These are phyloP conservation scores for Petasospora rhodanensis DNA, from an alignment of 1,139 yeast species.

Conservation along the genomic window DNA sequence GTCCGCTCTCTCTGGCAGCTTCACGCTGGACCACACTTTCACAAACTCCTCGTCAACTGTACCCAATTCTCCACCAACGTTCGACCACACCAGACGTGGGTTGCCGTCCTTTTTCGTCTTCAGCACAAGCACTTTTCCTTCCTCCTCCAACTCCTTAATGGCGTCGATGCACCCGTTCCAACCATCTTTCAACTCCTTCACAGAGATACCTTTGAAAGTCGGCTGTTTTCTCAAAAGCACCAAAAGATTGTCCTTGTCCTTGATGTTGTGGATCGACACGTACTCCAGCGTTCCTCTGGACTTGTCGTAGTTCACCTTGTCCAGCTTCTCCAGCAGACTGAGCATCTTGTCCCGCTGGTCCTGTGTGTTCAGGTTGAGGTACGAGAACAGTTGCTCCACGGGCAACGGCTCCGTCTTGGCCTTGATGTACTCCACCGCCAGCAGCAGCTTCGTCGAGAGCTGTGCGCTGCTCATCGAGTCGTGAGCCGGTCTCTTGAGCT, in stretches of 20 bases:
- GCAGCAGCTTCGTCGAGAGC: constrained; percentile 72
- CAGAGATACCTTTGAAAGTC: constrained; percentile 83
- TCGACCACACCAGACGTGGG: constrained; percentile 91
- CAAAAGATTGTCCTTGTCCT: constrained; percentile 72
- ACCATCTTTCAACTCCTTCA: constrained; percentile 89
- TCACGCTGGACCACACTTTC: constrained; percentile 72
- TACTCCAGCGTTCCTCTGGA: constrained; percentile 69
- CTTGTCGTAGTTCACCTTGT: constrained; percentile 63
- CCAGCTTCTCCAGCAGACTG: constrained; percentile 69
- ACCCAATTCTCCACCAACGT: constrained; percentile 68
- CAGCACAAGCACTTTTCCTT: constrained; percentile 72
- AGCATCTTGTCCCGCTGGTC: constrained; percentile 43
- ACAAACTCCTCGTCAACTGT: constrained; percentile 80
- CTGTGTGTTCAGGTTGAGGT: constrained; percentile 40
- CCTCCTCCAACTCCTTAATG: constrained; percentile 69
- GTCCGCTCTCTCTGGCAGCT: constrained; percentile 76
- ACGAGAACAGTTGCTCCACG: constrained; percentile 54
- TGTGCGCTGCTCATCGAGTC: constrained; percentile 47
- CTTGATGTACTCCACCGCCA: constrained; percentile 86
- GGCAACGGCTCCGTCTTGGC: constrained; percentile 63
- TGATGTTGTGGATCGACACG: constrained; percentile 83
- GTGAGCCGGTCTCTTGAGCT: constrained; percentile 31
- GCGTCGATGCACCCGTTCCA: constrained; percentile 92
- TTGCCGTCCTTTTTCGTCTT: constrained; percentile 90
- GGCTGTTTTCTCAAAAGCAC: constrained; percentile 73